Evolutionary conservation across 805 yeast species (phyloP), one percentile per base, ranked within the genome.

Genomic region (Starmerella bombi): DNA sequence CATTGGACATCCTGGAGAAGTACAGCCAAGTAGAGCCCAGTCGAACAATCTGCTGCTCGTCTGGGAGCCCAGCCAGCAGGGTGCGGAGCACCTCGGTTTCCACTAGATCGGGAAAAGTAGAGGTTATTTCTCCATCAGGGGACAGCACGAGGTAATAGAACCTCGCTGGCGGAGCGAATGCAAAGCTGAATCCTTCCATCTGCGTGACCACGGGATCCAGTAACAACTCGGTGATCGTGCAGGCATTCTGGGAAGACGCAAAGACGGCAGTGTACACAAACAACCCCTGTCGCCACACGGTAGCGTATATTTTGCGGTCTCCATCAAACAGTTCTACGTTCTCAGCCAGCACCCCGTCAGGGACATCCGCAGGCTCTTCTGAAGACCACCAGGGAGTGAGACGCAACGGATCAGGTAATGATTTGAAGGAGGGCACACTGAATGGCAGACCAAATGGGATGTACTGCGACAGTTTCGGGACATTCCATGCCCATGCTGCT

Each of bases 161-260:
- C 19, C 39, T 33, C 15, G 44, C 46, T n/a, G 52, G 52, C 23
- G 52, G 52, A 18, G 49, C 42, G 21, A 43, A 49, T 12, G 52
- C 52, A 38, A 49, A 49, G 32, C 44, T 45, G 40, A 49, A 48
- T 9, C 51, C 52, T 25, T 44, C 49, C 19, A 49, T 22, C 16
- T 36, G 38, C n/a, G 19, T 33, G 14, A 41, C 32, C 18, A 46
- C 39, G 25, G 42, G 27, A n/a, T 44, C 45, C 18, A 46, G 38
- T 16, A 41, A 18, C 23, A 22, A 3, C 23, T 15, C 6, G 22
- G 23, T 15, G 19, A 17, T 5, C 22, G n/a, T 8, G 30, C 15
- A 15, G 15, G 17, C 17, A 3, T 4, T 9, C 12, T 6, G 30
- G 23, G 18, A 16, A 17, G 14, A 28, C 14, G n/a, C 20, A 30